Conservation (phyloP, 2,329 filamentous ascomycete species). For the Nothophaeocryptopus gaeumannii region DNA sequence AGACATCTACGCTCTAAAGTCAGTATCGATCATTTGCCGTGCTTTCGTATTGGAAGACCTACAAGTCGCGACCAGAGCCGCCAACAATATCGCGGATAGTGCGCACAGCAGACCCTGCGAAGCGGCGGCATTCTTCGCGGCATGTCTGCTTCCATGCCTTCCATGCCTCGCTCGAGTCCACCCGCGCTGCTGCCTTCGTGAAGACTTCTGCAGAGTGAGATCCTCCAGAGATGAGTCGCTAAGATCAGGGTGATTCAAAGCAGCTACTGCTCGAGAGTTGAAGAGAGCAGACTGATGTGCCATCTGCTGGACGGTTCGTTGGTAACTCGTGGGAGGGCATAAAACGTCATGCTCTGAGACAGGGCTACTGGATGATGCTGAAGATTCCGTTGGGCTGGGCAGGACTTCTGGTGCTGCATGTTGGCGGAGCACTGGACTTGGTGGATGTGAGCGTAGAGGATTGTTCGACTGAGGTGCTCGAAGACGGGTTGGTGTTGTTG, state of each 20-base stretch:
- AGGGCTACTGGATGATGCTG: not conserved
- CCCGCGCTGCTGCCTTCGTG: slow-evolving; percentile 21
- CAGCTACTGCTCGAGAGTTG: slow-evolving; percentile 29
- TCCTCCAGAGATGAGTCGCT: slow-evolving; percentile 27
- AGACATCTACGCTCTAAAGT: slow-evolving; percentile 58
- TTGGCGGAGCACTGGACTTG: slow-evolving; percentile 5
- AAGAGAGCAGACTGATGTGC: slow-evolving; percentile 28
- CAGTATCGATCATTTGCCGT: not conserved
- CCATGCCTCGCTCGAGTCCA: slow-evolving; percentile 12
- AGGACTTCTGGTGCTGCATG: slow-evolving; percentile 16
- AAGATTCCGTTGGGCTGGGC: slow-evolving; percentile 21
- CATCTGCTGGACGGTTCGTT: slow-evolving; percentile 22
- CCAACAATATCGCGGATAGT: slow-evolving; percentile 27
- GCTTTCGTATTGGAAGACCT: slow-evolving; percentile 11
- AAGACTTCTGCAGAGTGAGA: slow-evolving; percentile 28
- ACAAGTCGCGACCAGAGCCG: slow-evolving; percentile 35
- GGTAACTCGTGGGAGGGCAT: slow-evolving; percentile 23
- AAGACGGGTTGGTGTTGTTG: slow-evolving; percentile 4
- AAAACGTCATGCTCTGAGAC: slow-evolving; percentile 14
- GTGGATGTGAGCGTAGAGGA: slow-evolving; percentile 15
- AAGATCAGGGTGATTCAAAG: slow-evolving; percentile 33
- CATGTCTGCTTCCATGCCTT: not conserved
- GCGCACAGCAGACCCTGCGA: slow-evolving; percentile 23
- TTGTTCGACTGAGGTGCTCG: slow-evolving; percentile 4
- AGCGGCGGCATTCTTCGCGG: slow-evolving; percentile 3